Base-by-base conservation (phyloP, 2,329 filamentous ascomycete species). In the Fusarium oxysporum region DNA sequence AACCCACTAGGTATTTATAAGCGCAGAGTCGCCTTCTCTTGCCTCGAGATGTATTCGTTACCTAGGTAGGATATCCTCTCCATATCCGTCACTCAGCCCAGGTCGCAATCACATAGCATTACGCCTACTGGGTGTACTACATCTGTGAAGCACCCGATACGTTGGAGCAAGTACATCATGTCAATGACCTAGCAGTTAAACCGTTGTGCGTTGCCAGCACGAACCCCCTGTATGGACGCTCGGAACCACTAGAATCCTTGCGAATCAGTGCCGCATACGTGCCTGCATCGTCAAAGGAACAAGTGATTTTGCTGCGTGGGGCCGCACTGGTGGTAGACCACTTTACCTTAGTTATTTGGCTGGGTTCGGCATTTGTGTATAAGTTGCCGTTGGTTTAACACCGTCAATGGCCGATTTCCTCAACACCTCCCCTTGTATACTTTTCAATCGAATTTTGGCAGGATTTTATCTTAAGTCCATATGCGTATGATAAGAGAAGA, bases 311-410 rank as follows among this genome's bases (percentile, higher is more conserved):
- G 32, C 17, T 10, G 32, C 32, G n/a, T n/a, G 23, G n/a, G 50
- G 50, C 23, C 33, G 32, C 12, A 53, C n/a, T 35, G 32, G 48
- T 19, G 16, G 32, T 51, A 37, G 48, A 51, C 48, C 23, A 25
- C 23, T 23, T 23, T 37, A 8, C 48, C 48, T 51, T 35, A 25
- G 32, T 21, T 53, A n/a, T 37, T 30, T 65, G 70, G 70, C 33
- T 68, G 62, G 51, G 63, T 55, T 72, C 67, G 71, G 71, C 71
- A 71, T 73, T 71, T 60, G 37, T 30, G 23, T 43, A 37, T 23
- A 71, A 59, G 55, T 68, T 60, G 71, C 71, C 67, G 71, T 40
- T 38, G 44, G 55, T 47, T 67, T 25, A 60, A 61, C 28, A 65
- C 61, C 44, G 23, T 38, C 38, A 45, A 50, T 62, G 55, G 43